phyloP scores from a whole-genome alignment of 257 asterid species.

The Plantago elongata region DNA sequence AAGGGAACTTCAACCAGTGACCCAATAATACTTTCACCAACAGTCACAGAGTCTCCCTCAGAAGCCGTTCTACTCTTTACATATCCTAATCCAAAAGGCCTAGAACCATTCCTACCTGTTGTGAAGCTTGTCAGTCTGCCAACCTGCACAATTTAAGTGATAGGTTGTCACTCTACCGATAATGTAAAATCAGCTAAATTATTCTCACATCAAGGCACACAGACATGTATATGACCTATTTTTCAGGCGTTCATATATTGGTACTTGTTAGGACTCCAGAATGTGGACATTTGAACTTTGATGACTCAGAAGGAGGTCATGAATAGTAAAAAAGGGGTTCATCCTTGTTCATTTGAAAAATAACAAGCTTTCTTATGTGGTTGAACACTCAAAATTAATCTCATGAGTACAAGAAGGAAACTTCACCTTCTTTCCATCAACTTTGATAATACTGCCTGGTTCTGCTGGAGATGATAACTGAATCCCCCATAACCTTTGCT shows the following conservation, averaged over 20 bases:
- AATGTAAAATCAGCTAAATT: slow-evolving; percentile 14
- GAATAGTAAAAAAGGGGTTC: no score
- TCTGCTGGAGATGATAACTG: slow-evolving; percentile 59
- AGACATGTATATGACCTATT: background rate
- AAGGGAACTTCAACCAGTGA: slow-evolving; percentile 79
- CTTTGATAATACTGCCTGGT: slow-evolving; percentile 69
- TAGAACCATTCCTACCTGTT: slow-evolving; percentile 44
- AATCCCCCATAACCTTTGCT: slow-evolving; percentile 88
- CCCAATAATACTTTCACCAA: slow-evolving; percentile 61
- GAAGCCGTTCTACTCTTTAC: slow-evolving; percentile 70
- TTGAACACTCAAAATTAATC: background rate
- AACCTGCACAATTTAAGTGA: slow-evolving; percentile 44
- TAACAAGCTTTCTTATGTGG: slow-evolving; percentile 10
- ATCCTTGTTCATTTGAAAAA: background rate
- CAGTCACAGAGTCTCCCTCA: slow-evolving; percentile 57
- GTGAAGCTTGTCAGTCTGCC: slow-evolving; percentile 87
- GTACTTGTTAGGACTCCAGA: background rate
- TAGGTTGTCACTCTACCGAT: slow-evolving; percentile 16
- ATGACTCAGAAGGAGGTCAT: no score
- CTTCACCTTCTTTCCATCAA: slow-evolving; percentile 73
- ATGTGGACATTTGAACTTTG: background rate
- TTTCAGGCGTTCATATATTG: background rate
- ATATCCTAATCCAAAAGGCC: slow-evolving; percentile 86
- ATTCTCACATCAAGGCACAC: background rate
- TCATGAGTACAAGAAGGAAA: background rate